These are phyloP conservation scores for Ulota crispa DNA, from an alignment of 225 moss, liverwort and hornwort genomes.

Conservation along the genomic window DNA sequence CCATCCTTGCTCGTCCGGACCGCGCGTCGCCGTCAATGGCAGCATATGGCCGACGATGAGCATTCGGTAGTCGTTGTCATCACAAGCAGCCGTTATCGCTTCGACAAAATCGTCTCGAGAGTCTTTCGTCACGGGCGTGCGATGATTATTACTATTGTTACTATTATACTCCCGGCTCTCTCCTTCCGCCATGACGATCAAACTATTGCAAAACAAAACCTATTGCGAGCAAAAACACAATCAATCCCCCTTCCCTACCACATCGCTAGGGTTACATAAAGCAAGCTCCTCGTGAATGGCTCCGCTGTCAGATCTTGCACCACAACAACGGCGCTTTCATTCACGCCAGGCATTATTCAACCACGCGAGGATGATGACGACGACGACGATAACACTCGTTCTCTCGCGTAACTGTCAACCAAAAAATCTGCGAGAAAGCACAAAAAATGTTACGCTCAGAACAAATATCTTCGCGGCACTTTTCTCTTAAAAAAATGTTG, in stretches of 20 bases:
- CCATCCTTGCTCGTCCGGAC: slow-evolving; percentile 73
- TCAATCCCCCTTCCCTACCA: not conserved
- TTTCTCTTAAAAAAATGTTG: not conserved
- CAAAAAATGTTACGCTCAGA: not conserved
- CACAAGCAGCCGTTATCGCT: slow-evolving; percentile 34
- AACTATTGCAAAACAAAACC: not conserved
- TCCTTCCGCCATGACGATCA: slow-evolving; percentile 34
- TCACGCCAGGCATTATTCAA: not conserved
- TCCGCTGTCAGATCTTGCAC: slow-evolving; percentile 10
- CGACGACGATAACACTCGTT: not conserved
- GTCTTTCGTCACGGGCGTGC: slow-evolving; percentile 37
- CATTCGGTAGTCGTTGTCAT: slow-evolving; percentile 56
- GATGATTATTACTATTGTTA: not conserved
- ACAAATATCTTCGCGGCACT: not conserved
- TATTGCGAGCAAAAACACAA: not conserved
- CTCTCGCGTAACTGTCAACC: not conserved
- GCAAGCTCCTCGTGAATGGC: slow-evolving; percentile 1
- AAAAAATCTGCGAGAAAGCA: not conserved
- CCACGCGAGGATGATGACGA: not conserved
- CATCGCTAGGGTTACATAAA: not conserved
- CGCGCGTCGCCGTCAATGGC: slow-evolving; percentile 68
- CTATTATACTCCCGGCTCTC: slow-evolving; percentile 49
- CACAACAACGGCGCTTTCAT: not conserved
- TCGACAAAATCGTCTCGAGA: slow-evolving; percentile 41
- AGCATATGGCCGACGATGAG: slow-evolving; percentile 87